Evolutionary conservation across 345 rosid species (phyloP).

Genomic region (Reutealis trisperma): DNA sequence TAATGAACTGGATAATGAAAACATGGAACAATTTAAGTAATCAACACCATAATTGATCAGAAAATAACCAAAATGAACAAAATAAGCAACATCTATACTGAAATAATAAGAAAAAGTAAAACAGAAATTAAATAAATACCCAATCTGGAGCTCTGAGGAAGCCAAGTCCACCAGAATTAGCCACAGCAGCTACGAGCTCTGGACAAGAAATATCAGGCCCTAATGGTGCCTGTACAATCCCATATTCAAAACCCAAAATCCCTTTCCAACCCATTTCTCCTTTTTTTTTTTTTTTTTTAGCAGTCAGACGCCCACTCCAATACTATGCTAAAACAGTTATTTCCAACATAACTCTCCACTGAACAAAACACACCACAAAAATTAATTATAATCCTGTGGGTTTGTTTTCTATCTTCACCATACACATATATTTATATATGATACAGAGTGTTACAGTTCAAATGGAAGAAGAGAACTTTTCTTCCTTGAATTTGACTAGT

Average conservation of each 20-base stretch:
- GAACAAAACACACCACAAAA: not conserved
- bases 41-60: not conserved
- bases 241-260: slow-evolving; percentile 76
- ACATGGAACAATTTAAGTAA: not conserved
- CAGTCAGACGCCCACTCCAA: too few relatives aligned
- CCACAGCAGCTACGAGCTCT: slow-evolving; percentile 89
- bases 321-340: too few relatives aligned
- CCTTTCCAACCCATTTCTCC: slow-evolving; percentile 87
- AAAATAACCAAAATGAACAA: not conserved
- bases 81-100: not conserved
- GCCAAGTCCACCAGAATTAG: slow-evolving; percentile 84
- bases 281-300: too few relatives aligned
- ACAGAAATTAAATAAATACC: slow-evolving; percentile 38
- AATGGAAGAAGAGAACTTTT: not conserved
- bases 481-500: not conserved
- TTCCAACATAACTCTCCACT: not conserved
- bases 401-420: not conserved
- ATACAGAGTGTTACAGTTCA: too few relatives aligned
- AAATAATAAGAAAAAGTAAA: not conserved
- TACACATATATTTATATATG: too few relatives aligned
- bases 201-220: slow-evolving; percentile 94
- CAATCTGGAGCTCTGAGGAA: slow-evolving; percentile 84
- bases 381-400: not conserved
- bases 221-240: slow-evolving; percentile 77
- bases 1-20: not conserved